Evolutionary conservation across 106 monocot genomes (phyloP).

Genomic region (Agapanthus africanus): DNA sequence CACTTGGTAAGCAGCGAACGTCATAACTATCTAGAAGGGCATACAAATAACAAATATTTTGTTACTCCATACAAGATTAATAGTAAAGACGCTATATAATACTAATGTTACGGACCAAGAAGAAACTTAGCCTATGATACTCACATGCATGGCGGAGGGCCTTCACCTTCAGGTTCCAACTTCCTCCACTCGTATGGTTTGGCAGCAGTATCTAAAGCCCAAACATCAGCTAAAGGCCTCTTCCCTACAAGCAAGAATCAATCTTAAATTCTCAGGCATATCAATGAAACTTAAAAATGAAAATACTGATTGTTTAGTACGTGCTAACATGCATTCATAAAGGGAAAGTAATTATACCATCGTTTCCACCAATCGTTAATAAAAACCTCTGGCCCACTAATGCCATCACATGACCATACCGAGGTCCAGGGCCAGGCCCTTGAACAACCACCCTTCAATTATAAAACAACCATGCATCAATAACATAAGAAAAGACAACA

Average conservation of each 20-base stretch:
- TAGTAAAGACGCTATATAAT: too few relatives aligned
- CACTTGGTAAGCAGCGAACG: too few relatives aligned
- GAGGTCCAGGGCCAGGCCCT: slow-evolving; percentile 96
- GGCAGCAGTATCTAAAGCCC: slow-evolving; percentile 98
- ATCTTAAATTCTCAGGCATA: background rate
- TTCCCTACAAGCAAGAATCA: slow-evolving; percentile 48
- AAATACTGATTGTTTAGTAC: too few relatives aligned
- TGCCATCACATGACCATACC: slow-evolving; percentile 99
- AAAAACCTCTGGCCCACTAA: slow-evolving; percentile 97
- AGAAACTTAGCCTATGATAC: slow-evolving; percentile 15
- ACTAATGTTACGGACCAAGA: too few relatives aligned
- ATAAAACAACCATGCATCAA: background rate
- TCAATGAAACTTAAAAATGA: too few relatives aligned
- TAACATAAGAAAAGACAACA: background rate
- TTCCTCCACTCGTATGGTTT: slow-evolving; percentile 99
- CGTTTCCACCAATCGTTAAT: slow-evolving; percentile 95
- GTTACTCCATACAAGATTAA: too few relatives aligned
- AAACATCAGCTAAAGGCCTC: slow-evolving; percentile 95
- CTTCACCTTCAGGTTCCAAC: slow-evolving; percentile 99
- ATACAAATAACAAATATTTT: too few relatives aligned
- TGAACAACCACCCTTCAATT: slow-evolving; percentile 85
- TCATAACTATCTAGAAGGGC: too few relatives aligned
- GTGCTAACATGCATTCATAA: slow-evolving; percentile 6
- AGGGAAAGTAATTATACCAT: slow-evolving; percentile 43
- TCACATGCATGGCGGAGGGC: slow-evolving; percentile 99